Conservation (phyloP, 139 green algal genomes). For the Micractinium sp. region DNA sequence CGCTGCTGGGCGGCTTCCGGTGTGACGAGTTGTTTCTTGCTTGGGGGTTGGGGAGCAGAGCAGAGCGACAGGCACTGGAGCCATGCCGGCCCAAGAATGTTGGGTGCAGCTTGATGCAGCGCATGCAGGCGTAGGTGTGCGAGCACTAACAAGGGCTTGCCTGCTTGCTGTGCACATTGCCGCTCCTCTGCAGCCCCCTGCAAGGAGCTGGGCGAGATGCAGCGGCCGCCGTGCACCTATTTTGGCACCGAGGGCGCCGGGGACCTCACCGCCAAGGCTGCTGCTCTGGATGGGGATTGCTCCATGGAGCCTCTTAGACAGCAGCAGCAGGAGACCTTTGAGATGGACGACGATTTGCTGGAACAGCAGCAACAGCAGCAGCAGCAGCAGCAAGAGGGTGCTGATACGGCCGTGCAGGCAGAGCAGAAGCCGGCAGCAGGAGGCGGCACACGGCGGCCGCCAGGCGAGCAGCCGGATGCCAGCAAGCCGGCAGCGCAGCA, state of each 20-base stretch:
- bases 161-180: background rate
- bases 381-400: background rate
- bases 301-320: background rate
- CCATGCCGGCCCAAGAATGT: too few relatives aligned
- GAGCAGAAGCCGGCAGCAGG: background rate
- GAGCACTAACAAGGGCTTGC: background rate
- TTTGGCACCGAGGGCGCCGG: slow-evolving; percentile 10
- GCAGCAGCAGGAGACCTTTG: slow-evolving; percentile 2
- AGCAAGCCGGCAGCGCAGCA: background rate
- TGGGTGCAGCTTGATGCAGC: too few relatives aligned
- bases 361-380: background rate
- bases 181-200: slow-evolving; percentile 41
- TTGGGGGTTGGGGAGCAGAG: too few relatives aligned
- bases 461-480: background rate
- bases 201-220: slow-evolving; percentile 46
- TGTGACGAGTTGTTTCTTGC: too few relatives aligned
- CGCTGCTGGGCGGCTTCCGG: too few relatives aligned
- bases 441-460: background rate
- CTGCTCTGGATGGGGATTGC: background rate
- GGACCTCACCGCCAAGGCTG: background rate
- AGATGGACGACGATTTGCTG: background rate
- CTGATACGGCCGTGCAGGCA: background rate
- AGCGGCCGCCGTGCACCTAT: slow-evolving; percentile 40
- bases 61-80: too few relatives aligned
- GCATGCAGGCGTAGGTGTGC: too few relatives aligned